Evolutionary conservation across 164 flowering plant species (phyloP).

Genomic region (Tetracentron sinense): DNA sequence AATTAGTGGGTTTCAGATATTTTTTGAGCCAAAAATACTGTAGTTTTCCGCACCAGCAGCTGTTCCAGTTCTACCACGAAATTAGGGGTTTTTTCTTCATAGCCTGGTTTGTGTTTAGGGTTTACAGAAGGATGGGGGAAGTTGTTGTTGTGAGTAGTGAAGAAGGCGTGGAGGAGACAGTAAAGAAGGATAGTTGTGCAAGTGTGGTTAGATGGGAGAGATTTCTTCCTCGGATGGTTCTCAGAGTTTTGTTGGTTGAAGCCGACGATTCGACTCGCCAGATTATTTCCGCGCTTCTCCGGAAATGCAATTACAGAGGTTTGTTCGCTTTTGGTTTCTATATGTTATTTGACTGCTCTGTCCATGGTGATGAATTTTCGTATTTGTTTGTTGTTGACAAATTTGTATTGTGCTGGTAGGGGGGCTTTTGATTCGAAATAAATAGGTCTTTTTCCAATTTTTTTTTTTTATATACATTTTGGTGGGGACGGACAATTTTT

Average conservation of each 20-base stretch:
- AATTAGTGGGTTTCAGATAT: neutral
- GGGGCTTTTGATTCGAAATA: no score
- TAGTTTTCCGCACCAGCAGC: neutral
- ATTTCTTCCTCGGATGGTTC: constrained; percentile 44
- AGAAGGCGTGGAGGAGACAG: constrained; percentile 16
- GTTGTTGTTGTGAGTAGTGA: constrained; percentile 23
- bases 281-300: constrained; percentile 70
- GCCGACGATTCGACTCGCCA: constrained; percentile 79
- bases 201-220: constrained; percentile 52
- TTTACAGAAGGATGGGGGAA: constrained; percentile 23
- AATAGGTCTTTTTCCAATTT: no score
- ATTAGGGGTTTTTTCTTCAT: constrained; percentile 2
- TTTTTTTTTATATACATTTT: no score
- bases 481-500: no score
- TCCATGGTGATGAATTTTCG: neutral
- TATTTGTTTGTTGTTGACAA: neutral
- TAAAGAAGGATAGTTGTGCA: constrained; percentile 15
- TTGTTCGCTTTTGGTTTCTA: neutral
- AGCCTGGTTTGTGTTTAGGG: neutral
- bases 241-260: constrained; percentile 75
- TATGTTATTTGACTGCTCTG: neutral
- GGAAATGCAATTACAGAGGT: constrained; percentile 83
- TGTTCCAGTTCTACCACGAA: neutral
- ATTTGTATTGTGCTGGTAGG: neutral
- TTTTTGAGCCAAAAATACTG: neutral